Percentiles rank a stretch among this genome's conserved stretches.
phyloP scores from a whole-genome alignment of 495 filamentous ascomycete genomes.

The Daldinia concentrica region DNA sequence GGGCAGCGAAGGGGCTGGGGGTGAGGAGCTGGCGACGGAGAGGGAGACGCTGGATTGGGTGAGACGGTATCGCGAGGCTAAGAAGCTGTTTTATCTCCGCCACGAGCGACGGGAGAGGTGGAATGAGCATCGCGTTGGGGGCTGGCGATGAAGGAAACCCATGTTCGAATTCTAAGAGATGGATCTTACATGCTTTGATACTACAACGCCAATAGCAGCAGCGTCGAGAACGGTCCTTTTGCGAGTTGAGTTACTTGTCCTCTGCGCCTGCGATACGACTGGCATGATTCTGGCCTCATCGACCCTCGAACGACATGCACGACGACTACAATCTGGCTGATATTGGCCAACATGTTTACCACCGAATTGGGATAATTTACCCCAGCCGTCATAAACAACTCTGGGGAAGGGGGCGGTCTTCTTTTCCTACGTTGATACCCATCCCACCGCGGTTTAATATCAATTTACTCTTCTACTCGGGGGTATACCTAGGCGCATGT shows the following conservation, averaged over 20 bases:
- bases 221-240: neutral
- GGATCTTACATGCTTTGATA: too few relatives aligned
- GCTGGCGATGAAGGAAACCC: slow-evolving; percentile 73
- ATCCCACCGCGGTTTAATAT: neutral
- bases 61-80: slow-evolving; percentile 76
- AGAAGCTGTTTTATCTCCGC: slow-evolving; percentile 75
- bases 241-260: neutral
- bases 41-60: slow-evolving; percentile 87
- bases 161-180: neutral
- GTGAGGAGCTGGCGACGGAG: slow-evolving; percentile 64
- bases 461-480: neutral
- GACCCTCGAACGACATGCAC: neutral
- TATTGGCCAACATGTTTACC: neutral
- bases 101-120: slow-evolving; percentile 87
- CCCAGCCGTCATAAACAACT: neutral
- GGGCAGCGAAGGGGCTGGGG: slow-evolving; percentile 51
- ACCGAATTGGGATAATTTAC: neutral
- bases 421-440: neutral
- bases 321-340: neutral
- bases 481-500: neutral
- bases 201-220: neutral
- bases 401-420: neutral
- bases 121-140: slow-evolving; percentile 94
- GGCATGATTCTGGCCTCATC: neutral
- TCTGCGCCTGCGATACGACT: neutral